Base-by-base conservation (phyloP, 768 basidiomycete species). In the Leccinellum rugosiceps region DNA sequence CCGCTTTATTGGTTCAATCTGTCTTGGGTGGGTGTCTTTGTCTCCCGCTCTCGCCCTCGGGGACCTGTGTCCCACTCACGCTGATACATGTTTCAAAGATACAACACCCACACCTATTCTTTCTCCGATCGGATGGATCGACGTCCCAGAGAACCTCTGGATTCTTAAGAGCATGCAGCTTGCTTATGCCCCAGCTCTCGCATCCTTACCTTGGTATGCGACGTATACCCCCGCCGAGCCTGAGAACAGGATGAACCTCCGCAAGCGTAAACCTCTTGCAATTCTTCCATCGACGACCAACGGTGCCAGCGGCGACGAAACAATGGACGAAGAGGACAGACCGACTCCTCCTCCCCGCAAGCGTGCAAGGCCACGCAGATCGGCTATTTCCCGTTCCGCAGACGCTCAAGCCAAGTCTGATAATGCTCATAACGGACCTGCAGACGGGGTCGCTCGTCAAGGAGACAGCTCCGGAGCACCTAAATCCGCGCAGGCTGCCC, bases 1-100 rank as follows among this genome's bases (percentile, higher is more conserved):
- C 83, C 17, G 83, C 83, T 15, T 68, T 69, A n/a, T 66, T 78
- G 55, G 81, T 88, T 31, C 78, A 83, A 65, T 77, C 75, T 46
- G 74, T 85, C 54, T 71, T 81, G 51, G 71, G 86, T 86, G 67
- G 65, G 84, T 80, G 41, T 44, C 10, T 47, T 25, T 45, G 19
- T 51, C 38, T 47, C 47, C 2, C 52, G 6, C 23, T 41, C 50
- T 44, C 5, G 19, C 23, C 32, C 50, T 46, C 26, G 31, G 41
- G 15, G 34, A 3, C 47, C 49, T 44, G 54, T 47, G 31, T 56
- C 13, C 30, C 51, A 26, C 58, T 64, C 56, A 45, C 56, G 26
- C 23, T 65, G 32, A 70, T 58, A 30, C 55, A 15, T 44, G 21
- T 44, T 41, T 47, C 46, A 44, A 32, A 72, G 71, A 70, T 53